Conservation (phyloP, 1,139 yeast genomes). For the Hanseniaspora gamundiae region DNA sequence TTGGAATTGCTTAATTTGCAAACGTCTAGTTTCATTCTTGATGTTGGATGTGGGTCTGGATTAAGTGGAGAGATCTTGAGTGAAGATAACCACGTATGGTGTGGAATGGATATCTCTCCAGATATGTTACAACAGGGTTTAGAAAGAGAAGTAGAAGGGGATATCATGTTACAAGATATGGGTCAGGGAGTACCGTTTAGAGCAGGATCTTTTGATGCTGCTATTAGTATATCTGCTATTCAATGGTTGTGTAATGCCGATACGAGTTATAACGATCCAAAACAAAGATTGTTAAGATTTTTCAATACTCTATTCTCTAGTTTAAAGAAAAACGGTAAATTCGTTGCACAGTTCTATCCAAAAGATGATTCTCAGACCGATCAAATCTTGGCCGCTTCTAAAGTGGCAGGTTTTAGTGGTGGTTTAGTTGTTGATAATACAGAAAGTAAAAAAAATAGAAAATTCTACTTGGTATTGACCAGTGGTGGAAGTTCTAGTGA, state of each 20-base stretch:
- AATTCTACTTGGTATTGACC: slow-evolving; percentile 78
- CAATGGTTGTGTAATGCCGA: slow-evolving; percentile 99
- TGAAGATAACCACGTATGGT: slow-evolving; percentile 79
- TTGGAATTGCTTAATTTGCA: slow-evolving; percentile 70
- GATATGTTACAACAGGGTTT: slow-evolving; percentile 92
- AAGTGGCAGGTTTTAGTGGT: slow-evolving; percentile 92
- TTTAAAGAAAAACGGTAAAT: slow-evolving; percentile 87
- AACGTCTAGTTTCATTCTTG: slow-evolving; percentile 62
- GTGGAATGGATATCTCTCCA: slow-evolving; percentile 94
- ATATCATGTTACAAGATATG: slow-evolving; percentile 78
- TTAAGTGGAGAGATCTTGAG: slow-evolving; percentile 86
- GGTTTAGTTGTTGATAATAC: slow-evolving; percentile 92
- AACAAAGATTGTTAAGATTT: slow-evolving; percentile 63
- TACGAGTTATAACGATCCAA: slow-evolving; percentile 73
- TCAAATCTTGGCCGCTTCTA: slow-evolving; percentile 70
- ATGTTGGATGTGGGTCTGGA: slow-evolving; percentile 97
- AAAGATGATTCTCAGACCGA: slow-evolving; percentile 77
- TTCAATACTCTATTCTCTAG: slow-evolving; percentile 83
- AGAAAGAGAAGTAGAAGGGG: slow-evolving; percentile 90
- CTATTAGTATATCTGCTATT: slow-evolving; percentile 85
- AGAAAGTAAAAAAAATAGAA: slow-evolving; percentile 81
- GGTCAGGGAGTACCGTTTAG: slow-evolving; percentile 92
- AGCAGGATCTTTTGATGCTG: slow-evolving; percentile 96
- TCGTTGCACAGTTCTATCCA: slow-evolving; percentile 95
- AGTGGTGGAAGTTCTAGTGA: slow-evolving; percentile 53